These are phyloP conservation scores for Leccinum boreale DNA, from an alignment of 768 basidiomycete genomes.

Conservation along the genomic window DNA sequence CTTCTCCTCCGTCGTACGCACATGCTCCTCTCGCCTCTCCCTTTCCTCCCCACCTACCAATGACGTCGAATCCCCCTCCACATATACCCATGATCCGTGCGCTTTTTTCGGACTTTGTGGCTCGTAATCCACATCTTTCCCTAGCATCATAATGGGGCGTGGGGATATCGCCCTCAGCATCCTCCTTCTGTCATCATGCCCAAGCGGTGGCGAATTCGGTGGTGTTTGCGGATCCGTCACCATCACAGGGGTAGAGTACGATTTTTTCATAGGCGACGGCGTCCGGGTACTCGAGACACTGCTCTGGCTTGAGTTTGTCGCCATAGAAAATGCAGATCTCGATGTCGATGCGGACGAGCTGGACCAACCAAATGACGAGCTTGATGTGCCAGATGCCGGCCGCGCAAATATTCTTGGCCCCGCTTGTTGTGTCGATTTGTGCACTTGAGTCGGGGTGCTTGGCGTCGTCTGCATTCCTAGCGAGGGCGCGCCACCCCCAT, in stretches of 20 bases:
- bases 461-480: slow-evolving; percentile 32
- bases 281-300: slow-evolving; percentile 27
- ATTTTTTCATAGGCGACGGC: slow-evolving; percentile 44
- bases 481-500: slow-evolving; percentile 3
- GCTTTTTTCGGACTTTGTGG: slow-evolving; percentile 70
- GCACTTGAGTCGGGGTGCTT: slow-evolving; percentile 31
- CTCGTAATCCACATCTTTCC: slow-evolving; percentile 67
- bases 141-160: slow-evolving; percentile 61
- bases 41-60: slow-evolving; percentile 6
- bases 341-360: slow-evolving; percentile 27
- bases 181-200: slow-evolving; percentile 23
- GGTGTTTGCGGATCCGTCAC: slow-evolving; percentile 20
- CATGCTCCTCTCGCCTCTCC: slow-evolving; percentile 9
- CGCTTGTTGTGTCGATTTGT: slow-evolving; percentile 12
- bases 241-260: slow-evolving; percentile 19
- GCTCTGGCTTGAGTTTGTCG: slow-evolving; percentile 31
- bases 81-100: slow-evolving; percentile 29
- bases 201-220: slow-evolving; percentile 25
- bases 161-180: slow-evolving; percentile 24
- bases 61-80: slow-evolving; percentile 22
- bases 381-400: slow-evolving; percentile 16
- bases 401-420: slow-evolving; percentile 26
- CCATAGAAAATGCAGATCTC: slow-evolving; percentile 40
- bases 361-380: slow-evolving; percentile 20
- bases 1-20: slow-evolving; percentile 76